Conservation (phyloP, 345 rosid species). For the Populus euphratica region DNA sequence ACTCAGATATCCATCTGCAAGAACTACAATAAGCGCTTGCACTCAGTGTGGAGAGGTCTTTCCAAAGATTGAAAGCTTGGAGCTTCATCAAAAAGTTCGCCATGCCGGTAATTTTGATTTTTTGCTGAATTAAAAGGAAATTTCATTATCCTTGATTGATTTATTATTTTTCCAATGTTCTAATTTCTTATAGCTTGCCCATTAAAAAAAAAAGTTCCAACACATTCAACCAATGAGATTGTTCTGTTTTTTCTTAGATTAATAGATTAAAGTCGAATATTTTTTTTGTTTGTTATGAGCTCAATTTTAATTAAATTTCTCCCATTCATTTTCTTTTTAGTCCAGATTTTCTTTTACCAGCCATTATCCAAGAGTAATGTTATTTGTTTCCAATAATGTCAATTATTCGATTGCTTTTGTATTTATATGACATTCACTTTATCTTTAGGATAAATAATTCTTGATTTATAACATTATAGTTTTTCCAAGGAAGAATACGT, state of each 20-base stretch:
- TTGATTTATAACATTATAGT: too few relatives aligned
- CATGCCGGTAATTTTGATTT: constrained; percentile 67
- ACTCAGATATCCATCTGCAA: constrained; percentile 66
- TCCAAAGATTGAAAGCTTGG: constrained; percentile 87
- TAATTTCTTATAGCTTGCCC: background rate
- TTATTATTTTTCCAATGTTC: background rate
- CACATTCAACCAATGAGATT: background rate
- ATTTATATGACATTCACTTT: too few relatives aligned
- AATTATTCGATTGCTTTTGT: too few relatives aligned
- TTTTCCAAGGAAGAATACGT: background rate
- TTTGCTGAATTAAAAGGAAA: background rate
- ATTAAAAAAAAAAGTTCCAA: background rate
- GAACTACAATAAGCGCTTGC: constrained; percentile 68
- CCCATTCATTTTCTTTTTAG: background rate
- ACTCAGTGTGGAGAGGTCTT: constrained; percentile 92
- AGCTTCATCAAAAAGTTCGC: constrained; percentile 93
- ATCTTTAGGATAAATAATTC: too few relatives aligned
- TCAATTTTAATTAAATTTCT: background rate
- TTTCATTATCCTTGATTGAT: background rate
- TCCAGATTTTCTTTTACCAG: background rate
- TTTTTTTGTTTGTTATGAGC: background rate
- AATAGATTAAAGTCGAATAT: background rate
- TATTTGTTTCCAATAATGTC: background rate
- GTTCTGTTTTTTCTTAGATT: background rate
- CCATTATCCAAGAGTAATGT: background rate